Base-by-base conservation (phyloP, 2,329 filamentous ascomycete species). In the Tolypocladium amazonense region DNA sequence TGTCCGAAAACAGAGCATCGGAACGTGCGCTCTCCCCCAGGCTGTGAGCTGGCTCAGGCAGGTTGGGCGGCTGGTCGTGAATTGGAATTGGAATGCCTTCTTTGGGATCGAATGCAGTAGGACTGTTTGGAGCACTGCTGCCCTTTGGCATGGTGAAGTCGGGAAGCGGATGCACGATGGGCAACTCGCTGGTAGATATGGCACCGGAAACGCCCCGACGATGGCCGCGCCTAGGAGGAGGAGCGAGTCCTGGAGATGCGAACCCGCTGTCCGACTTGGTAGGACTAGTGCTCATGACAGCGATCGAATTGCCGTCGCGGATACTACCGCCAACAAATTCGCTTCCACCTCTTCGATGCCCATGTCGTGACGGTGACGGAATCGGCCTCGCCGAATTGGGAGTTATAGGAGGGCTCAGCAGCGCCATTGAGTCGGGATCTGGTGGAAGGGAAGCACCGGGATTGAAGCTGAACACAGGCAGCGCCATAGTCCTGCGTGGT, bases 171-270 rank as follows among this genome's bases (percentile, higher is more conserved):
- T 84, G 83, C 64, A 92, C 78, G 39, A 92, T 86, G 45, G 86
- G 85, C 27, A 96, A 75, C 69, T 97, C 92, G 69, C 93, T 89
- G 60, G 86, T 89, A 1, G 92, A 96, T 57, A 97, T 86, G 5
- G 90, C 89, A 62, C 81, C 83, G 39, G 92, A 96, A n/a, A 74
- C 62, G 27, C 73, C 73, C 62, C 93, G 85, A 61, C 90, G 85
- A 70, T 97, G 92, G 15, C 73, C 86, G 65, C 89, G 82, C 62
- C 86, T 76, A 33, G 79, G 75, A 60, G 80, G 77, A 54, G 76
- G 77, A 14, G 56, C 60, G 23, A 88, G 78, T 14, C 77, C 73
- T 57, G 85, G 82, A 11, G 86, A 79, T 9, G 80, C 72, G 64
- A 82, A 81, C 7, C 85, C 84, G 61, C 78, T 77, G 33, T 85